Conservation (phyloP, 306 rosid species). For the Vigna radiata region DNA sequence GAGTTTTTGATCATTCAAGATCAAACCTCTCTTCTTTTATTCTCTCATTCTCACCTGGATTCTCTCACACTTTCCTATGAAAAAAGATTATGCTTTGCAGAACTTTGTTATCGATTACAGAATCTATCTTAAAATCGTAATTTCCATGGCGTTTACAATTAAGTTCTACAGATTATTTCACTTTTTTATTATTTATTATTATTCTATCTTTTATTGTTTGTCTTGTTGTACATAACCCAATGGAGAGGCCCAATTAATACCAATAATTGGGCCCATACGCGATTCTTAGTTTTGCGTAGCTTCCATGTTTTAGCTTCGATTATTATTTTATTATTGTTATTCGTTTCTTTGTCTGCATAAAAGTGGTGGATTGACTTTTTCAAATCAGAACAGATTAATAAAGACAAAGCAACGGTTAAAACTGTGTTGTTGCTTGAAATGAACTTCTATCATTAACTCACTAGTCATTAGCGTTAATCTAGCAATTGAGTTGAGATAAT, state of each 20-base stretch:
- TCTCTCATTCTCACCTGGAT: slow-evolving; percentile 14
- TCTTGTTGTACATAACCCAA: slow-evolving; percentile 17
- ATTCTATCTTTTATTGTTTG: not conserved
- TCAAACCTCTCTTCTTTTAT: not conserved
- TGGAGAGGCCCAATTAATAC: not conserved
- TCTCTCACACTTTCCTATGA: slow-evolving; percentile 52
- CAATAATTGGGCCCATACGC: slow-evolving; percentile 5
- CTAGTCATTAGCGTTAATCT: too few species aligned
- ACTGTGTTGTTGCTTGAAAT: not conserved
- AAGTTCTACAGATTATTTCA: too few species aligned
- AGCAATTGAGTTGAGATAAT: too few species aligned
- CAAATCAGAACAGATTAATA: not conserved
- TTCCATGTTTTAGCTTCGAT: not conserved
- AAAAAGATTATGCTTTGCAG: slow-evolving; percentile 45
- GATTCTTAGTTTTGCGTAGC: slow-evolving; percentile 3
- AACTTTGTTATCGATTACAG: slow-evolving; percentile 48
- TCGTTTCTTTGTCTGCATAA: not conserved
- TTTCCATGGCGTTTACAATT: too few species aligned
- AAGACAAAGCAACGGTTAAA: not conserved
- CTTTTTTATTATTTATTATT: not conserved
- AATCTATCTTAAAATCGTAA: slow-evolving; percentile 40
- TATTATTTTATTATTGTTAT: not conserved
- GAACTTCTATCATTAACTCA: not conserved
- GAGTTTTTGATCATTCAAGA: slow-evolving; percentile 51
- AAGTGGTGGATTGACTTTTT: not conserved